Percentiles rank a stretch among this genome's conserved stretches.
phyloP scores from a whole-genome alignment of 1,284 basidiomycete species.

The Ganoderma resinaceum region DNA sequence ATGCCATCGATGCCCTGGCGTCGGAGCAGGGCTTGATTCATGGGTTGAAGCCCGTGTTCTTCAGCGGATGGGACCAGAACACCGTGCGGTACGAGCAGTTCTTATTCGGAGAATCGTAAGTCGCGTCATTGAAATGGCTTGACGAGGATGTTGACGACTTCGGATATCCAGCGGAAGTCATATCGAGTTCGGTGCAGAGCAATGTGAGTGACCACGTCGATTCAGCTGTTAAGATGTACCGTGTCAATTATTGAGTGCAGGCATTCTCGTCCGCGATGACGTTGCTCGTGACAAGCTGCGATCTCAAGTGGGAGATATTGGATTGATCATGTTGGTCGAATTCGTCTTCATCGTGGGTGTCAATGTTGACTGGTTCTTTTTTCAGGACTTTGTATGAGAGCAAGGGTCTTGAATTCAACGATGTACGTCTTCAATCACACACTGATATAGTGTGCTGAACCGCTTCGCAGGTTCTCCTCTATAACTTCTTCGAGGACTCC shows the following conservation, averaged over 20 bases:
- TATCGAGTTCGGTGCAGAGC: slow-evolving; percentile 72
- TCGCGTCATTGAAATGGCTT: not conserved
- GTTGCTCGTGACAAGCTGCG: slow-evolving; percentile 55
- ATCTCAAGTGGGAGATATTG: slow-evolving; percentile 64
- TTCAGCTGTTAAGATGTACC: too few relatives aligned
- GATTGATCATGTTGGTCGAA: slow-evolving; percentile 61
- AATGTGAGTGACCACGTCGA: slow-evolving; percentile 52
- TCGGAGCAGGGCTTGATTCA: slow-evolving; percentile 65
- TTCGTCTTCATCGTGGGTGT: not conserved
- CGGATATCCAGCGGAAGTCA: slow-evolving; percentile 47
- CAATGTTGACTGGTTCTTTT: not conserved
- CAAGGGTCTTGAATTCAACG: slow-evolving; percentile 80
- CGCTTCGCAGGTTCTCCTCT: slow-evolving; percentile 64
- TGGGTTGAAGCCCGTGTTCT: slow-evolving; percentile 68
- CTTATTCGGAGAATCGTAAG: slow-evolving; percentile 57
- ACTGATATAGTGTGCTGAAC: not conserved
- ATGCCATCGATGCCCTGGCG: slow-evolving; percentile 67
- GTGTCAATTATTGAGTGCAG: slow-evolving; percentile 40
- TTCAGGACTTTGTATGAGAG: slow-evolving; percentile 73
- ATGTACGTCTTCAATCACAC: slow-evolving; percentile 49
- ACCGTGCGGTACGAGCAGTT: slow-evolving; percentile 64
- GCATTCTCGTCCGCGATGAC: slow-evolving; percentile 74
- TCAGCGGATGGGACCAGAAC: slow-evolving; percentile 59
- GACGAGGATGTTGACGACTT: not conserved
- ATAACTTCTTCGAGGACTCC: slow-evolving; percentile 77